Conservation (phyloP, 164 flowering plant species). For the Tetracentron sinense region DNA sequence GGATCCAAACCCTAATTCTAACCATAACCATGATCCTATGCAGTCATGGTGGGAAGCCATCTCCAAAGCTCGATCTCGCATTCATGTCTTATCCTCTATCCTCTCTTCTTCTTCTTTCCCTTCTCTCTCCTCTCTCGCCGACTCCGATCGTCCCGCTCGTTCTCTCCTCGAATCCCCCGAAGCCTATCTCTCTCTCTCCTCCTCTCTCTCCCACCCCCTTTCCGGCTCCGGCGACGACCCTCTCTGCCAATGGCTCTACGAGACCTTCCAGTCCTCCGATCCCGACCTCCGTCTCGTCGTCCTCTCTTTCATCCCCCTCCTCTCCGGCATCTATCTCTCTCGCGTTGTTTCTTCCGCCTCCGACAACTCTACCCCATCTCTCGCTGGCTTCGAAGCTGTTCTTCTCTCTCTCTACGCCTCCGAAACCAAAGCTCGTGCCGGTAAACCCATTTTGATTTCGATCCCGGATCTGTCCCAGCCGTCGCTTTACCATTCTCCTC, state of each 20-base stretch:
- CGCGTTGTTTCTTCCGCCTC: conserved; percentile 41
- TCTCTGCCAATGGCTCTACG: conserved; percentile 97
- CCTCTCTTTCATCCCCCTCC: conserved; percentile 68
- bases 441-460: conserved; percentile 60
- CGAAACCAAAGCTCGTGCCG: conserved; percentile 64
- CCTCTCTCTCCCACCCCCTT: conserved; percentile 45
- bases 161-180: conserved; percentile 67
- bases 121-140: conserved; percentile 63
- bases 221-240: conserved; percentile 86
- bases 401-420: conserved; percentile 63
- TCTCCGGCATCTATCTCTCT: conserved; percentile 69
- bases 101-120: conserved; percentile 30
- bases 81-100: conserved; percentile 62
- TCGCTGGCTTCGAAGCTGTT: conserved; percentile 88
- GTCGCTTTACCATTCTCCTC: conserved; percentile 79
- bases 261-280: conserved; percentile 73
- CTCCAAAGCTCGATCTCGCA: conserved; percentile 79
- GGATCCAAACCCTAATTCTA: conserved; percentile 6
- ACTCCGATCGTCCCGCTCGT: conserved; percentile 88
- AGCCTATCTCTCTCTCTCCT: conserved; percentile 54
- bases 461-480: conserved; percentile 83
- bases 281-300: conserved; percentile 84
- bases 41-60: conserved; percentile 95
- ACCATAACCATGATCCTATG: conserved; percentile 44
- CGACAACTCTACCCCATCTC: conserved; percentile 34